A percentile compares a stretch with the other conserved stretches of the same genome.
Evolutionary conservation across 2,329 filamentous ascomycete species (phyloP).

Genomic region (Colletotrichum musicola): DNA sequence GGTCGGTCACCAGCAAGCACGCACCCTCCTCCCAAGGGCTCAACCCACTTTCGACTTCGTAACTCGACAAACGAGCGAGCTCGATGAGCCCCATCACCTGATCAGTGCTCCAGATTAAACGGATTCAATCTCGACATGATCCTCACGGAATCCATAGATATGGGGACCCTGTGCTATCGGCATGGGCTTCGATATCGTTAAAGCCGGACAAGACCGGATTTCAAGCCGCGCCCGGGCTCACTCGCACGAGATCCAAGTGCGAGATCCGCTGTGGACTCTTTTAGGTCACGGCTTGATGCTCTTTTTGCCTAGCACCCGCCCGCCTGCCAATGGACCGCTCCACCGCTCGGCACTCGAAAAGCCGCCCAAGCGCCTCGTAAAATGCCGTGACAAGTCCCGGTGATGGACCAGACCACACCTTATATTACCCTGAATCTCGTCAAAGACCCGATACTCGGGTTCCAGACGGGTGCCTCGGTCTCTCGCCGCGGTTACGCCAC

Average conservation of each 20-base stretch:
- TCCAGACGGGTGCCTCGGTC: conserved; percentile 26
- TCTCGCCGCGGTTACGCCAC: conserved; percentile 26
- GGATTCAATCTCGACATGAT: conserved; percentile 30
- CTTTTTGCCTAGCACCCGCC: conserved; percentile 36
- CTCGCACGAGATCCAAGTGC: conserved; percentile 36
- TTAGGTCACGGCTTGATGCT: conserved; percentile 31
- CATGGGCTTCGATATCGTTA: conserved; percentile 29
- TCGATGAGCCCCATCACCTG: conserved; percentile 36
- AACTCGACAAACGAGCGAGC: conserved; percentile 37
- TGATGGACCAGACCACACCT: conserved; percentile 38
- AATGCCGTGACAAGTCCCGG: conserved; percentile 39
- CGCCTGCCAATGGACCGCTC: conserved; percentile 30
- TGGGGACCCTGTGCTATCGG: conserved; percentile 12
- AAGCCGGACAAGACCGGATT: conserved; percentile 36
- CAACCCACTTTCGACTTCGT: conserved; percentile 33
- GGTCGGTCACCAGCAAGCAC: neutral
- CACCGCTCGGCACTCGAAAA: conserved; percentile 38
- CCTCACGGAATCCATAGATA: conserved; percentile 18
- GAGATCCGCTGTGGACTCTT: conserved; percentile 37
- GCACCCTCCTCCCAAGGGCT: neutral
- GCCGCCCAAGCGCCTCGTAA: conserved; percentile 36
- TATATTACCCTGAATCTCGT: conserved; percentile 38
- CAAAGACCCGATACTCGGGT: conserved; percentile 29
- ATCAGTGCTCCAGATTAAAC: conserved; percentile 30
- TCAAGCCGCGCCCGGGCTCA: conserved; percentile 30